Base-by-base conservation (phyloP, 116 monocot genomes). In the Trichopus zeylanicus region DNA sequence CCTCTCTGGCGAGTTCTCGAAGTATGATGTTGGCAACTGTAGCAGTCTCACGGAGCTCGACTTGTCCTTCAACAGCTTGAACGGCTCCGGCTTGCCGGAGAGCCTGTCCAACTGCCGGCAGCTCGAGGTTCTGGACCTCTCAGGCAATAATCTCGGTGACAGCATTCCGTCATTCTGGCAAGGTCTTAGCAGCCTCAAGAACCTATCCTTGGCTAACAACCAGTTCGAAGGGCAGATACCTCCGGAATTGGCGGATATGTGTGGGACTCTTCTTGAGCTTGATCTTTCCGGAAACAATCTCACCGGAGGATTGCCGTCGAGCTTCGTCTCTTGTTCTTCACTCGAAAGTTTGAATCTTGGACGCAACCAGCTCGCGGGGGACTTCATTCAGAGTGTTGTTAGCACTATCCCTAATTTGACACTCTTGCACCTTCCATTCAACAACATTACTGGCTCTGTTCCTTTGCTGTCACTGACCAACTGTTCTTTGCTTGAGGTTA, bases 1-100 rank as follows among this genome's bases (percentile, higher is more conserved):
- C 58, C 49, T 94, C 67, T 67, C 81, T 6, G 80, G 86, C 11
- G 80, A 89, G 1, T 73, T 94, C 66, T 82, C 83, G 10, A 56
- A 15, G 0, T 86, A 68, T 29, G 37, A 80, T 13, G 81, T 93
- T 25, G 85, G 85, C 0, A 15, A 2, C 2, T 94, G 94, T 63
- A 55, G 67, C n/a, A 73, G 70, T n/a, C 48, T 94, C 26, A 56
- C 22, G 1, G 8, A 9, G 28, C 71, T 94, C 2, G 78, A 89
- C 59, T 39, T 89, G 23, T 89, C 86, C 8, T 60, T 64, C 53
- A 94, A 89, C 13, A 24, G 26, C 7, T 75, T 94, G 5, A 47
- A 27, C 2, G 83, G 89, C 13, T 26, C 25, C 28, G 68, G 74
- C 6, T 31, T 82, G 30, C 80, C 89, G 5, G 25, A 22, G 25